Evolutionary conservation across 2,329 filamentous ascomycete species (phyloP).

Genomic region (Neopestalotiopsis rosae): DNA sequence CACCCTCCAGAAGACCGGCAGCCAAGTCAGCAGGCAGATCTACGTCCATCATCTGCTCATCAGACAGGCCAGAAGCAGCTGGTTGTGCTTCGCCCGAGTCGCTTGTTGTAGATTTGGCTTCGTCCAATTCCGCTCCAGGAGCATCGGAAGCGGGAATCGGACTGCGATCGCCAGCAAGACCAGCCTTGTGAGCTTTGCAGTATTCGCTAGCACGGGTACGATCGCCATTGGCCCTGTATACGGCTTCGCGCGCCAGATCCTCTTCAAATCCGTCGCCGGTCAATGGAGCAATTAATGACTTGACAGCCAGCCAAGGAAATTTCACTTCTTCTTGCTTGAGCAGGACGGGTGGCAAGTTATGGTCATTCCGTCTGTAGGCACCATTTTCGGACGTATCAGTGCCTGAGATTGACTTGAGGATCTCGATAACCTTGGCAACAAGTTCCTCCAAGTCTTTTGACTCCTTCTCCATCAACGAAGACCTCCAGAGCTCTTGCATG

Average conservation of each 20-base stretch:
- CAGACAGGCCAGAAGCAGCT: conserved; percentile 23
- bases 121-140: conserved; percentile 32
- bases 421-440: conserved; percentile 80
- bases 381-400: conserved; percentile 73
- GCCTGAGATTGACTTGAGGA: conserved; percentile 77
- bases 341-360: conserved; percentile 42
- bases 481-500: conserved; percentile 83
- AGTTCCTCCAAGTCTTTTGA: conserved; percentile 78
- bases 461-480: conserved; percentile 80
- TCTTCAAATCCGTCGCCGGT: conserved; percentile 40
- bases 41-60: conserved; percentile 32
- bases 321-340: conserved; percentile 49
- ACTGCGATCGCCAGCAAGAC: conserved; percentile 65
- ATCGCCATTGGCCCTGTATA: conserved; percentile 81
- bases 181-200: conserved; percentile 66
- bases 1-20: conserved; percentile 30
- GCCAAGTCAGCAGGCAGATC: conserved; percentile 31
- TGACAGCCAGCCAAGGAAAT: conserved; percentile 52
- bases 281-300: conserved; percentile 38
- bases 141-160: conserved; percentile 68
- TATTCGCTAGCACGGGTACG: conserved; percentile 71
- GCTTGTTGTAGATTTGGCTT: not conserved
- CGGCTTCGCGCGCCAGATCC: conserved; percentile 75
- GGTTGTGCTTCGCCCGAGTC: not conserved
- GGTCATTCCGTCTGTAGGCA: conserved; percentile 67